Conservation (phyloP, 1,284 basidiomycete genomes). For the Ceratobasidium sp. region DNA sequence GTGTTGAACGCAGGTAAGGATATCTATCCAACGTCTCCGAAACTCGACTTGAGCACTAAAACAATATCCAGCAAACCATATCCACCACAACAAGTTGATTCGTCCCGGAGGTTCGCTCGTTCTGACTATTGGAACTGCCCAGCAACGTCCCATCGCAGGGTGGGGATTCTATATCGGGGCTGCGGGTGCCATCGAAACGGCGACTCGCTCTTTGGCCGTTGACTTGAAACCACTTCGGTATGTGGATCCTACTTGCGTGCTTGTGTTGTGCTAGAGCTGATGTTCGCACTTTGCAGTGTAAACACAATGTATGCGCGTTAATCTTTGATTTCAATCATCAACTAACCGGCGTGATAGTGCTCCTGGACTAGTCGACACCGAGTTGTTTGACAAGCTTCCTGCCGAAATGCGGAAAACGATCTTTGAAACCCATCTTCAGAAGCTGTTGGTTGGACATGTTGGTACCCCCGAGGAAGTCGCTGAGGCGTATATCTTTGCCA, state of each 20-base stretch:
- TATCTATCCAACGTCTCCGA: not conserved
- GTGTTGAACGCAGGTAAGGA: constrained; percentile 6
- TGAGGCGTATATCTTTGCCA: constrained; percentile 35
- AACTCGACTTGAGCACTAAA: not conserved
- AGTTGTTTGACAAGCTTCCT: not conserved
- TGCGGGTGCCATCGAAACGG: constrained; percentile 12
- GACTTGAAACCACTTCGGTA: constrained; percentile 37
- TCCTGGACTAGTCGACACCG: constrained; percentile 17
- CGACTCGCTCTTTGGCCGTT: constrained; percentile 17
- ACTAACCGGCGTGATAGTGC: not conserved
- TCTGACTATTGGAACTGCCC: constrained; percentile 9
- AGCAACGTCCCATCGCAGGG: not conserved
- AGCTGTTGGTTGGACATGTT: constrained; percentile 24
- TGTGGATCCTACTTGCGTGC: not conserved
- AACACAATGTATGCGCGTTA: constrained; percentile 7
- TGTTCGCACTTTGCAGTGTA: not conserved
- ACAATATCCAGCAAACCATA: not conserved
- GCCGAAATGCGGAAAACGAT: not conserved
- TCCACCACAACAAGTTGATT: constrained; percentile 15
- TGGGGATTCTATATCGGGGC: not conserved
- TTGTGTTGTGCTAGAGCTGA: too few species aligned
- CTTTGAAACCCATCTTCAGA: not conserved
- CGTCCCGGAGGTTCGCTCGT: constrained; percentile 23
- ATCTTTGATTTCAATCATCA: not conserved
- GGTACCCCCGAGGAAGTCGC: constrained; percentile 28